Base-by-base conservation (phyloP, 768 basidiomycete species). In the Megacollybia marginata region DNA sequence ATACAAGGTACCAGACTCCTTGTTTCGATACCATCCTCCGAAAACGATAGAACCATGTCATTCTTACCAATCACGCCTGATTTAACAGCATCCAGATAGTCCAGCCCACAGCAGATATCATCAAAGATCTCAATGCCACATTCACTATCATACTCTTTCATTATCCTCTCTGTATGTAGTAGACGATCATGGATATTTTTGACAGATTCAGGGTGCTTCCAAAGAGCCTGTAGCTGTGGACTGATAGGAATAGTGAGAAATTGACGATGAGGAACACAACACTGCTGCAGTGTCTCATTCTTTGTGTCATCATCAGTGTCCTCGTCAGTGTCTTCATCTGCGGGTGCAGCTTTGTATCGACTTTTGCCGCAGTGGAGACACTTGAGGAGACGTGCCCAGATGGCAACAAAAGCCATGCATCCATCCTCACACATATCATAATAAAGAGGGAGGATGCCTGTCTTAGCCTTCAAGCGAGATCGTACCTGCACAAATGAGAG, bases 11-110 rank as follows among this genome's bases (percentile, higher is more conserved):
- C 58, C 58, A 5, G 70, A 62, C 2, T 11, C 42, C 53, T 72
- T 73, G 53, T 57, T 58, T 5, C 48, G 48, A 50, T 71, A 72
- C 73, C 69, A 47, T 76, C 67, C 8, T 71, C 54, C 0, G 69
- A 73, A 0, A 66, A 49, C 50, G 70, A 58, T 1, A 74, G 54
- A 6, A 69, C 46, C 1, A 63, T 62, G 34, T 73, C 65, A 12
- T 55, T 13, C 2, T 49, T 33, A 5, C 44, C 44, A 31, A 63
- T 49, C 16, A 36, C 18, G 4, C 53, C 53, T 12, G 33, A 51
- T 16, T 12, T 1, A 11, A 57, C 36, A 13, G 51, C 46, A 2
- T 48, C 20, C 0, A 59, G 49, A 47, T 47, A 51, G 23, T 57
- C 54, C 10, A 8, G 31, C 1, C 60, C 60, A 48, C 46, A 43